Conservation (phyloP, 2,329 filamentous ascomycete genomes). For the Calonectria leucothoes region DNA sequence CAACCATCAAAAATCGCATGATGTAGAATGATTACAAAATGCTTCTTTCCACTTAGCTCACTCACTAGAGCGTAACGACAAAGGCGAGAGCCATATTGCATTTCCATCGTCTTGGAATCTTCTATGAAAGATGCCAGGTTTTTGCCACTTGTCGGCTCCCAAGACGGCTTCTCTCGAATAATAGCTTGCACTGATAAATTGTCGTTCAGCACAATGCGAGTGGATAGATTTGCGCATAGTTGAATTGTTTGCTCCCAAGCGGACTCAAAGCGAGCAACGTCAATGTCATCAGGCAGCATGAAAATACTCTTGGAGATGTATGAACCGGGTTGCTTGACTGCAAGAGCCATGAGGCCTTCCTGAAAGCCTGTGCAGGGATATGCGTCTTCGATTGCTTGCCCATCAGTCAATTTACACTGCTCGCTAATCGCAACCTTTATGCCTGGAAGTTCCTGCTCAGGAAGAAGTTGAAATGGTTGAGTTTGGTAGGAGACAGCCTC, state of each 20-base stretch:
- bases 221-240: neutral
- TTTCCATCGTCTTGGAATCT: neutral
- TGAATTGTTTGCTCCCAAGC: neutral
- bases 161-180: neutral
- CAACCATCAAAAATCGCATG: constrained; percentile 1
- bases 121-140: neutral
- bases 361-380: constrained; percentile 52
- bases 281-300: neutral
- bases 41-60: neutral
- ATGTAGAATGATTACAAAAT: neutral
- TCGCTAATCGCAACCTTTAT: neutral
- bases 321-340: constrained; percentile 13
- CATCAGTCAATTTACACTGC: neutral
- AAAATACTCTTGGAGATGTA: constrained; percentile 17
- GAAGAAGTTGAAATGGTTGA: neutral
- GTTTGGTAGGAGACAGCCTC: neutral
- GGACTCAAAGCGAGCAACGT: neutral
- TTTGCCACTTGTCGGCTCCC: neutral
- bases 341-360: constrained; percentile 45
- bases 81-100: constrained; percentile 2
- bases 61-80: neutral
- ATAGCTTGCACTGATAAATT: neutral
- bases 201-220: neutral
- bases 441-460: neutral
- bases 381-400: constrained; percentile 41